Evolutionary conservation across 2,329 filamentous ascomycete species (phyloP).

Genomic region (Plectosphaerella cucumerina): DNA sequence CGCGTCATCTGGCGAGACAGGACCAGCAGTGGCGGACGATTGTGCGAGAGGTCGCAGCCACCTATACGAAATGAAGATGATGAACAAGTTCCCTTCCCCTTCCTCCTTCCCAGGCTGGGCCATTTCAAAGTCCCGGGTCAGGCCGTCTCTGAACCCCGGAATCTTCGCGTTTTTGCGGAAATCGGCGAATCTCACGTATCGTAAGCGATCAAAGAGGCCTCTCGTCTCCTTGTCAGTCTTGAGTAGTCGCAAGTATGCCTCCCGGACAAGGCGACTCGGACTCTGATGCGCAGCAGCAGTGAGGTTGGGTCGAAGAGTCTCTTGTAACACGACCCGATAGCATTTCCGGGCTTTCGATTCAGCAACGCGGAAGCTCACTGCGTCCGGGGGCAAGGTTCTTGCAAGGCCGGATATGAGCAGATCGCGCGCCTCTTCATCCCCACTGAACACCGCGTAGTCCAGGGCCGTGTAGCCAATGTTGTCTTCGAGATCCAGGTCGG

Average conservation of each 20-base stretch:
- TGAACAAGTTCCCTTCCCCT: constrained; percentile 10
- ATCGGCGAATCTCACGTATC: constrained; percentile 21
- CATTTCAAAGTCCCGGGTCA: constrained; percentile 9
- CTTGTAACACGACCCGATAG: constrained; percentile 31
- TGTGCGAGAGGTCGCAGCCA: constrained; percentile 17
- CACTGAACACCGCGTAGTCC: constrained; percentile 30
- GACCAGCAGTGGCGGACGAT: constrained; percentile 8
- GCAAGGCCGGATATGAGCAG: constrained; percentile 22
- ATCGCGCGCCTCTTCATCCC: constrained; percentile 16
- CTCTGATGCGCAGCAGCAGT: constrained; percentile 17
- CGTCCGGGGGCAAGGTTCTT: constrained; percentile 4
- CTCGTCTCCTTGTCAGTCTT: background rate
- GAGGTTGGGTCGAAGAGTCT: constrained; percentile 23
- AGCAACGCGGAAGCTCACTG: background rate
- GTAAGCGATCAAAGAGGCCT: constrained; percentile 20
- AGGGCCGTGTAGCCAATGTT: constrained; percentile 29
- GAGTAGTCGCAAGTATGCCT: too few relatives aligned
- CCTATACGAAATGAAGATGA: constrained; percentile 31
- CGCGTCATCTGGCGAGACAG: constrained; percentile 21
- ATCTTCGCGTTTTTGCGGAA: constrained; percentile 19
- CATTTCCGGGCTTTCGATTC: constrained; percentile 26
- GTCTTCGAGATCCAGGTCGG: constrained; percentile 25
- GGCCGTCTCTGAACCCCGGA: constrained; percentile 18
- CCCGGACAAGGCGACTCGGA: constrained; percentile 3
- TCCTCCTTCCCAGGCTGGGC: background rate